phyloP scores from a whole-genome alignment of 345 rosid genomes.

The Eucalyptus regnans region DNA sequence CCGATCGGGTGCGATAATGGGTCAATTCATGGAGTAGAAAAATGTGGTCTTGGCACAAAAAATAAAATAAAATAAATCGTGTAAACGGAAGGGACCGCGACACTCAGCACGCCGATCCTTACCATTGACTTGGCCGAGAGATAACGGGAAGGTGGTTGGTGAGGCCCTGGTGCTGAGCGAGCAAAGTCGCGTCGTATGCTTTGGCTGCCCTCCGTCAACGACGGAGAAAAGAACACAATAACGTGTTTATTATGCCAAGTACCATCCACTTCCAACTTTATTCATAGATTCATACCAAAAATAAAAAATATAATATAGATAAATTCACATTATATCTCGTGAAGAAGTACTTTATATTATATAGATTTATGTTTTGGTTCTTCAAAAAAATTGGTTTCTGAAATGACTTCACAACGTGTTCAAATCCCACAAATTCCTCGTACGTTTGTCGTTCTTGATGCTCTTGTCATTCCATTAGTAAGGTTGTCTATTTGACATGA shows the following conservation, averaged over 20 bases:
- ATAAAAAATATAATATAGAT: background rate
- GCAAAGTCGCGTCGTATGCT: background rate
- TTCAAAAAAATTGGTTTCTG: background rate
- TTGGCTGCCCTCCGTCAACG: too few relatives aligned
- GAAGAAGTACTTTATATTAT: background rate
- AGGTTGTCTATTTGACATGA: background rate
- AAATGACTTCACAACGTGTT: accelerated
- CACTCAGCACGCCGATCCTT: background rate
- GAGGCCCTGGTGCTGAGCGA: background rate
- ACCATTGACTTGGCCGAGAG: background rate
- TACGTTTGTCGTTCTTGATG: accelerated
- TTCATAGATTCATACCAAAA: background rate
- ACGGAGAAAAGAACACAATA: background rate
- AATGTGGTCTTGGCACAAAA: background rate
- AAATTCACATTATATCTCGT: background rate
- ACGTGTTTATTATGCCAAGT: background rate
- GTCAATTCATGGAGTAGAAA: background rate
- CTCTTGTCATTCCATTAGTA: background rate
- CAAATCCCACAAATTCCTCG: background rate
- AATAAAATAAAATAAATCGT: background rate
- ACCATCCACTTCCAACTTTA: background rate
- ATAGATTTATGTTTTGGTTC: background rate
- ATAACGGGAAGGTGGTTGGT: background rate
- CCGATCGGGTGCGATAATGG: background rate
- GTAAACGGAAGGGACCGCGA: background rate